Percentiles rank a stretch among this genome's conserved stretches.
phyloP scores from a whole-genome alignment of 352 stramenopile species.

The Globisporangium emineosum region DNA sequence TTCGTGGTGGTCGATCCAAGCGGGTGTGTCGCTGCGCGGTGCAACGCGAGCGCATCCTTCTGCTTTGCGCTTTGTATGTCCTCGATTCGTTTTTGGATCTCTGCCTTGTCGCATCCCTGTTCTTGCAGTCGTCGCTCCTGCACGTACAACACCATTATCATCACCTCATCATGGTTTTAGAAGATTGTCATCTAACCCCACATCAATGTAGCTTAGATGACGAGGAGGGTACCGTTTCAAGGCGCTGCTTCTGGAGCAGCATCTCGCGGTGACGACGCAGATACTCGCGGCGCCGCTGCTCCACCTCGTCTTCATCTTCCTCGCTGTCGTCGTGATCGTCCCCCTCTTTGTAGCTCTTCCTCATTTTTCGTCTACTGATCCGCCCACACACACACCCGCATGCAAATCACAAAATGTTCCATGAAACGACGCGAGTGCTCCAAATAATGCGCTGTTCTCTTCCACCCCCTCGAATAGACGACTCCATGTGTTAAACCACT shows the following conservation, averaged over 20 bases:
- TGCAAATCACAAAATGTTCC: neutral
- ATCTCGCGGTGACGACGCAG: constrained; percentile 40
- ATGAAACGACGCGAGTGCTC: constrained; percentile 3
- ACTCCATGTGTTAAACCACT: neutral
- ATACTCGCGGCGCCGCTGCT: constrained; percentile 36
- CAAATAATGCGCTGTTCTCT: neutral
- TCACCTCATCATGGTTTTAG: neutral
- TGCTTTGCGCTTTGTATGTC: constrained; percentile 20
- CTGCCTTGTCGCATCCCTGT: constrained; percentile 19
- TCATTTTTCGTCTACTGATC: no score
- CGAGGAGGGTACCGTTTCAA: constrained; percentile 39
- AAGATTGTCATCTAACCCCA: neutral
- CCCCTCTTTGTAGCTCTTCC: neutral
- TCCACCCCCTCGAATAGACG: constrained; percentile 10
- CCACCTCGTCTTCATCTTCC: constrained; percentile 31
- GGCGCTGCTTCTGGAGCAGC: constrained; percentile 49
- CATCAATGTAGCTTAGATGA: no score
- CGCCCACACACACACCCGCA: neutral
- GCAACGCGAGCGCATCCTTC: neutral
- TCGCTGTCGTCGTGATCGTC: constrained; percentile 2
- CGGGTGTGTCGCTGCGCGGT: neutral
- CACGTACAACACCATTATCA: neutral
- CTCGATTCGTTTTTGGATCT: constrained; percentile 30
- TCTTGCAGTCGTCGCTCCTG: constrained; percentile 40
- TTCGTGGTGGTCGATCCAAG: neutral